Conservation (phyloP, 768 basidiomycete species). For the Tricholoma matsutake region DNA sequence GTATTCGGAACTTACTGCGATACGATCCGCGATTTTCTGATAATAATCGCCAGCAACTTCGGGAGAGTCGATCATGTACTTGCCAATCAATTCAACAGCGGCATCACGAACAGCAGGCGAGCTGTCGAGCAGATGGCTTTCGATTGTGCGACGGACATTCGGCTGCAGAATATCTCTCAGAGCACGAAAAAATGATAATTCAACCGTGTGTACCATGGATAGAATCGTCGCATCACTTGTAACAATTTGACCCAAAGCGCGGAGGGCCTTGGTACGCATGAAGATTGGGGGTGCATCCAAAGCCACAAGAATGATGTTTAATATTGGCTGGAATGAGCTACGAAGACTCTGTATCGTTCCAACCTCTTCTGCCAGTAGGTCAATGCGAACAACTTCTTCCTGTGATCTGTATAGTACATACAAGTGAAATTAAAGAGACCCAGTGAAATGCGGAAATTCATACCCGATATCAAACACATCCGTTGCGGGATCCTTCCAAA, state of each 20-base stretch:
- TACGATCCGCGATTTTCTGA: slow-evolving; percentile 81
- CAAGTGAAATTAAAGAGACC: neutral
- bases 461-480: slow-evolving; percentile 87
- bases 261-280: slow-evolving; percentile 91
- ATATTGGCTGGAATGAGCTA: slow-evolving; percentile 79
- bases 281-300: slow-evolving; percentile 86
- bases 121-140: slow-evolving; percentile 84
- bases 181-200: neutral
- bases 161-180: slow-evolving; percentile 36
- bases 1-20: slow-evolving; percentile 58
- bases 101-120: slow-evolving; percentile 96
- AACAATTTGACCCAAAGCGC: slow-evolving; percentile 86
- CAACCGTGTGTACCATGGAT: slow-evolving; percentile 50
- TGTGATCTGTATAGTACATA: slow-evolving; percentile 50
- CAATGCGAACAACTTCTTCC: slow-evolving; percentile 67
- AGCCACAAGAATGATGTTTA: slow-evolving; percentile 73
- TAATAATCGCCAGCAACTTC: slow-evolving; percentile 91
- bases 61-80: slow-evolving; percentile 88
- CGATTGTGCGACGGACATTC: slow-evolving; percentile 82
- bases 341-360: slow-evolving; percentile 73
- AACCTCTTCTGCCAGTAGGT: slow-evolving; percentile 70
- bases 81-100: slow-evolving; percentile 96
- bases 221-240: slow-evolving; percentile 86
- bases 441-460: slow-evolving; percentile 15
- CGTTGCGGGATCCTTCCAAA: slow-evolving; percentile 66